Evolutionary conservation across 257 asterid species (phyloP), one percentile per base, ranked within the genome.

Genomic region (Henckelia pumila): DNA sequence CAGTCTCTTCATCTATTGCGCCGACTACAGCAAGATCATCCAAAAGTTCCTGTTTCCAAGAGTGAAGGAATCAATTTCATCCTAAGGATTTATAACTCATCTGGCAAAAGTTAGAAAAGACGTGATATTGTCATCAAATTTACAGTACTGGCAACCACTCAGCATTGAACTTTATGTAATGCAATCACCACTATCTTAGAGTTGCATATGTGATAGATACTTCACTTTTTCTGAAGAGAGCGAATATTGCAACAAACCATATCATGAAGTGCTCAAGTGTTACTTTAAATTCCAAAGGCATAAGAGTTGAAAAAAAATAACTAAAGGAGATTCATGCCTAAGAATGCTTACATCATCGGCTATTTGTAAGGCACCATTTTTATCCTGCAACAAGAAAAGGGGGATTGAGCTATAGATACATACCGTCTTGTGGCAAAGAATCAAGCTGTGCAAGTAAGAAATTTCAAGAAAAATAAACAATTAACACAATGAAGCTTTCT

Each of bases 311-410:
- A 10, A 11, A 37, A 37, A 35, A 7, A 11, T 37, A 37, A 37
- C 3, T 0, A 11, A 37, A 3, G 11, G 1, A 13, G 19, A 44
- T 13, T 6, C 3, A 4, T 44, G 52, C 19, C 20, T 17, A 16
- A 47, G 50, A 47, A 47, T 47, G 55, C 55, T 16, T 16, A 47
- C 55, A 17, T 47, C 55, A 57, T 91, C 96, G 20, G 97, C 99
- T 71, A 94, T 91, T 67, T 76, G 95, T 73, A 91, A 59, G 30
- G 70, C 71, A 57, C 97, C 96, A 71, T 83, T 81, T 60, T 82
- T 80, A 65, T 81, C 95, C 97, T 47, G 55, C 55, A 47, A 47
- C 55, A 16, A 17, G 20, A 47, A 16, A 16, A 14, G 7, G 55
- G 17, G 8, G 20, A 47, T 14, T 16, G 21, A 47, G 55, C 55